Evolutionary conservation across 202 grass and related monocot species (phyloP).

Genomic region (Zizania palustris): DNA sequence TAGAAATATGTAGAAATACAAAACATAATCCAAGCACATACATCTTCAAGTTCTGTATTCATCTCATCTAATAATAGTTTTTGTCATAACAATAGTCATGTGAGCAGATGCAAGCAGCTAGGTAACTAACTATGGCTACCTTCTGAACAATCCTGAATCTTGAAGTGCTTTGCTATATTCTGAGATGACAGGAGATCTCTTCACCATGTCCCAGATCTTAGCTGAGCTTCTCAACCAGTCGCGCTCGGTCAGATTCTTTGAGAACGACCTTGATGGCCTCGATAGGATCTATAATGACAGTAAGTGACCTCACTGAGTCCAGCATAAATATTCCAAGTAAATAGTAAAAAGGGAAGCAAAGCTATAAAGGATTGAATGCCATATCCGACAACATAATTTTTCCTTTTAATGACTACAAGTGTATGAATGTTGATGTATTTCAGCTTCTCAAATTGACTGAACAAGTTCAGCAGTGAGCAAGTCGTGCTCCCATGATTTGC

Average conservation of each 20-base stretch:
- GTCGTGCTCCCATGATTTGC: background rate
- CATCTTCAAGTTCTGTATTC: background rate
- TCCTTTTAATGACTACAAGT: background rate
- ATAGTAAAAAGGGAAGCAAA: background rate
- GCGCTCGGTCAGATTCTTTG: constrained; percentile 70
- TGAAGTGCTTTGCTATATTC: constrained; percentile 84
- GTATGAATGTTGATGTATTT: background rate
- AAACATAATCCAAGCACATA: background rate
- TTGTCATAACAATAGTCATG: background rate
- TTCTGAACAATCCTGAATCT: constrained; percentile 79
- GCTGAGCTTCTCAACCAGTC: constrained; percentile 90
- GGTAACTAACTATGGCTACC: constrained; percentile 38
- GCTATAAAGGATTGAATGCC: background rate
- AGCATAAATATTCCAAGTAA: background rate
- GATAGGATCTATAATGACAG: constrained; percentile 60
- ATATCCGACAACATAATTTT: background rate
- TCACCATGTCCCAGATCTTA: constrained; percentile 91
- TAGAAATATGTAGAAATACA: no score
- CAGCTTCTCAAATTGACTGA: background rate
- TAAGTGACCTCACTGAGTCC: background rate
- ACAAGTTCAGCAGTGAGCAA: background rate
- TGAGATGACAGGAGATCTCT: constrained; percentile 67
- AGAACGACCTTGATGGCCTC: constrained; percentile 60
- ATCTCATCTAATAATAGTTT: constrained; percentile 11
- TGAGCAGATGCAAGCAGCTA: background rate